Conservation (phyloP, 2,329 filamentous ascomycete genomes). For the Fusarium sp. region DNA sequence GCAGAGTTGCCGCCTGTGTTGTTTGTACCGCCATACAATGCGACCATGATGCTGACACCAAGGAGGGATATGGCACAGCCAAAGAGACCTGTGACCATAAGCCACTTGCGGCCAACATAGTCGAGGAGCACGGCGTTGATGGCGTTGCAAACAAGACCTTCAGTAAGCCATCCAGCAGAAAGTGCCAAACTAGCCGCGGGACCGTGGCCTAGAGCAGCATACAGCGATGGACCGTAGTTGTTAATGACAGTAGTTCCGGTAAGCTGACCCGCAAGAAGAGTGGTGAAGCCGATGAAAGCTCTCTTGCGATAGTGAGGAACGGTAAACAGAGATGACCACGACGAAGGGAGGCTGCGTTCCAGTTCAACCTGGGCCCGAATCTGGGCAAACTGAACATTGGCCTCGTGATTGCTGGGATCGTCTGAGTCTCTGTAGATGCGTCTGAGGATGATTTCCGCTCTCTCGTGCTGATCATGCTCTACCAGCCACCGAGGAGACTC, state of each 20-base stretch:
- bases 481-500: constrained; percentile 1
- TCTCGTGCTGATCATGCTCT: not conserved
- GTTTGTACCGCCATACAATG: not conserved
- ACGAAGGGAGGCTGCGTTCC: not conserved
- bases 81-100: not conserved
- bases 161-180: not conserved
- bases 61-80: not conserved
- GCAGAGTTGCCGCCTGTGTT: not conserved
- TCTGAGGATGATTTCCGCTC: not conserved
- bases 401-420: not conserved
- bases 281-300: not conserved
- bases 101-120: not conserved
- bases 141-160: not conserved
- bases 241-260: not conserved
- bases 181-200: not conserved
- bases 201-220: not conserved
- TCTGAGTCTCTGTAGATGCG: not conserved
- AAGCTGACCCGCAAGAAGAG: not conserved
- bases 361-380: constrained; percentile 2
- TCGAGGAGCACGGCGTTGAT: not conserved
- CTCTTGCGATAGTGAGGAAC: not conserved
- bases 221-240: not conserved
- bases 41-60: not conserved
- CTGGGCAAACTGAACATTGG: not conserved
- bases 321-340: not conserved